Evolutionary conservation across 345 rosid genomes (phyloP).

Genomic region (Gossypium thurberi): DNA sequence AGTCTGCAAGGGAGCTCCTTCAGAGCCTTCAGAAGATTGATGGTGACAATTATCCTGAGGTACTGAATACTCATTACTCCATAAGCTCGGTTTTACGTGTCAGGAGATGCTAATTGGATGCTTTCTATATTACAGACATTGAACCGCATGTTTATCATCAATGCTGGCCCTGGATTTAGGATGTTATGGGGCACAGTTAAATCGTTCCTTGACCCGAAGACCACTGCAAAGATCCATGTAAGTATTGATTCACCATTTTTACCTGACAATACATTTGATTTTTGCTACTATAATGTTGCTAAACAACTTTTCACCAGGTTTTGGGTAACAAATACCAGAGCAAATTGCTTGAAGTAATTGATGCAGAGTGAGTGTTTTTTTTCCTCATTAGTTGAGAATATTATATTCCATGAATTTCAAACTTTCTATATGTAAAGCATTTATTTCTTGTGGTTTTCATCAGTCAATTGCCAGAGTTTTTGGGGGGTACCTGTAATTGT

Average conservation of each 20-base stretch:
- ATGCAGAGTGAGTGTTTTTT: conserved; percentile 41
- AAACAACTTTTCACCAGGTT: conserved; percentile 42
- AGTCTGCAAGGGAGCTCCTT: conserved; percentile 77
- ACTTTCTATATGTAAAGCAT: not conserved
- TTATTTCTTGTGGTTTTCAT: not conserved
- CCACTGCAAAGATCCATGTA: conserved; percentile 84
- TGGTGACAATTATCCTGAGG: conserved; percentile 96
- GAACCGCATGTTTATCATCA: conserved; percentile 90
- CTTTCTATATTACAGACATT: conserved; percentile 44
- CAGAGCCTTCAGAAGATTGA: conserved; percentile 71
- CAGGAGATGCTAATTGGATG: conserved; percentile 14
- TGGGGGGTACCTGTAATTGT: conserved; percentile 87
- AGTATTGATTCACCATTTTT: conserved; percentile 3
- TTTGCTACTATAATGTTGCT: conserved; percentile 10
- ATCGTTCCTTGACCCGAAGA: conserved; percentile 80
- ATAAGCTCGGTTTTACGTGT: not conserved
- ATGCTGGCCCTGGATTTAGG: conserved; percentile 90
- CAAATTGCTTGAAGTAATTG: conserved; percentile 86
- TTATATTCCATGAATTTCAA: not conserved
- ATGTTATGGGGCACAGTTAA: conserved; percentile 82
- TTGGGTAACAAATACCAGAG: conserved; percentile 85
- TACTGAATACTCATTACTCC: conserved; percentile 13
- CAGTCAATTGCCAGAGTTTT: conserved; percentile 86
- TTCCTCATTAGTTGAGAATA: too few relatives aligned
- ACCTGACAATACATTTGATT: not conserved